A percentile compares a stretch with the other conserved stretches of the same genome.
Conservation (phyloP, 495 filamentous ascomycete genomes). For the Aspergillus bridgeri region DNA sequence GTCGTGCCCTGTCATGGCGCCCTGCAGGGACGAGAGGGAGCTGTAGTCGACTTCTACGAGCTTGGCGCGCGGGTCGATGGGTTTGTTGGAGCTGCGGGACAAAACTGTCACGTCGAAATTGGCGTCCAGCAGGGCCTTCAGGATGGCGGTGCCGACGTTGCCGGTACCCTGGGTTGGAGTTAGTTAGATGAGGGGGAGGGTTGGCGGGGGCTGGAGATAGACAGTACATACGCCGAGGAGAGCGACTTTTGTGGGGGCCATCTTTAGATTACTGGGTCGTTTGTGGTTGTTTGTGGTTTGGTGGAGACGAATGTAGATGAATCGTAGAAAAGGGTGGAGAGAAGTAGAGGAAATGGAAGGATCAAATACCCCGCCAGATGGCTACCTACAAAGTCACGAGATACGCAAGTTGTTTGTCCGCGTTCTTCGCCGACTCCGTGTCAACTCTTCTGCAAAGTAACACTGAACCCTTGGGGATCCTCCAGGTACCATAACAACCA, state of each 20-base stretch:
- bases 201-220: neutral
- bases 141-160: neutral
- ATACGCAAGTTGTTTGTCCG: too few species aligned
- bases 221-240: neutral
- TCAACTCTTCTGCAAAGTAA: too few species aligned
- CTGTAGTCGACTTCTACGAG: slow-evolving; percentile 5
- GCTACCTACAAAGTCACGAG: too few species aligned
- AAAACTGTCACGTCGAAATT: neutral
- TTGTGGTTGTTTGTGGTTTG: neutral
- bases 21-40: neutral
- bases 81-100: slow-evolving; percentile 1
- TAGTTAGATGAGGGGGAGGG: neutral
- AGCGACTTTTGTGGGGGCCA: neutral
- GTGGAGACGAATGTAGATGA: neutral
- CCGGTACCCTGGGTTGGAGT: neutral
- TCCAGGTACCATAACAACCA: too few species aligned
- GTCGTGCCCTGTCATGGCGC: neutral
- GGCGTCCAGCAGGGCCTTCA: neutral
- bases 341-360: neutral
- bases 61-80: neutral
- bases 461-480: too few species aligned
- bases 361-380: neutral
- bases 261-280: neutral
- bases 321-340: too few species aligned
- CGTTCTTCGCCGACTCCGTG: too few species aligned